Evolutionary conservation across 2,329 filamentous ascomycete genomes (phyloP), one percentile per base, ranked within the genome.

Genomic region (Gremmenia infestans): DNA sequence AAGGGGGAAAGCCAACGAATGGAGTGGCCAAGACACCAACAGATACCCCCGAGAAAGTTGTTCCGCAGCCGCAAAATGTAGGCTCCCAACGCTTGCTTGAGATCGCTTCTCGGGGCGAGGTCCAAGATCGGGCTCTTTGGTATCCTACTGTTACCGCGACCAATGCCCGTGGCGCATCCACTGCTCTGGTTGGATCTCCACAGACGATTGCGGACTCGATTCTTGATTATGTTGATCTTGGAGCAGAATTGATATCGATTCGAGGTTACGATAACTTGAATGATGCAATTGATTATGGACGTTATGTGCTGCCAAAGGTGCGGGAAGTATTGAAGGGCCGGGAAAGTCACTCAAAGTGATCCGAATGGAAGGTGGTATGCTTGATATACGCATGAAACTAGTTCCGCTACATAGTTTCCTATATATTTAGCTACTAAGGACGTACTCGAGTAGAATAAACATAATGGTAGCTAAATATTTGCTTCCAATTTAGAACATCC

Each of bases 141-240:
- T 85, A 83, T 66, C 80, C 81, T 0, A 84, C 81, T 0, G 81
- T 84, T 4, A 82, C 80, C 2, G 81, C 81, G 1, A 84, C 81
- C 0, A 81, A 81, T 64, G 81, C 81, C 0, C 73, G 79, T 1
- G 81, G 81, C 1, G 81, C 81, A 0, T 82, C 80, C 0, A 85
- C 81, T 1, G 81, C 81, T 0, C 69, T 84, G 37, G 81, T 83
- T 0, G 81, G 81, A 3, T 80, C 78, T 2, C 72, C 71, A 23
- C 70, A 81, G 66, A 83, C 79, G 0, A 70, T 83, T 14, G 69
- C 73, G 1, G 78, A 82, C 39, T 80, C 79, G 6, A 74, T 83
- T 25, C 62, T 83, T 2, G 80, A 83, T 63, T 83, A 84, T 60
- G 76, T 81, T 36, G 74, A 82, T 59, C 69, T 83, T 1, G 81